Evolutionary conservation across 768 basidiomycete genomes (phyloP).

Genomic region (Chalciporus chontae): DNA sequence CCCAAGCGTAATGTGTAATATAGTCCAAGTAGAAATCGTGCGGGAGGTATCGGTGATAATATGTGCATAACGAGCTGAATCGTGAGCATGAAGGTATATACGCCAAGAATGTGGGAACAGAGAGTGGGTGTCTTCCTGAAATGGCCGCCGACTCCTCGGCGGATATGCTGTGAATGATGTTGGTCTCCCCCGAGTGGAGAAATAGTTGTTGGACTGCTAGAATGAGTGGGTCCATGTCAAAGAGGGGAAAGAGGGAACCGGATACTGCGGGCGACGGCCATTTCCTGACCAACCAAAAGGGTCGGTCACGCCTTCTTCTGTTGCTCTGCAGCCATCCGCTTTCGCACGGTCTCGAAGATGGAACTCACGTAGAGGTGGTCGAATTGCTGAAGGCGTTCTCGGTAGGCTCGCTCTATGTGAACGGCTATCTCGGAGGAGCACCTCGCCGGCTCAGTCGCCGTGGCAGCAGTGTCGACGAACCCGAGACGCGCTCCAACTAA

Average conservation of each 20-base stretch:
- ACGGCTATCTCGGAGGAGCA: constrained; percentile 24
- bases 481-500: constrained; percentile 27
- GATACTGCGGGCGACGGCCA: constrained; percentile 6
- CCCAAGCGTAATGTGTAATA: neutral
- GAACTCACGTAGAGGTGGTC: constrained; percentile 33
- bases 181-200: constrained; percentile 1
- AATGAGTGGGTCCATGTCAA: neutral
- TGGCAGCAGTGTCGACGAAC: constrained; percentile 20
- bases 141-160: neutral
- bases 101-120: constrained; percentile 7
- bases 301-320: constrained; percentile 25
- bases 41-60: no score
- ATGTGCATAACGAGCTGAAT: constrained; percentile 1
- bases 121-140: constrained; percentile 6
- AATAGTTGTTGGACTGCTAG: constrained; percentile 13
- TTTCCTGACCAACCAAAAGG: constrained; percentile 6
- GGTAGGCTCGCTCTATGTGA: constrained; percentile 27
- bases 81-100: constrained; percentile 8
- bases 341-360: constrained; percentile 30
- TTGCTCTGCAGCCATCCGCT: constrained; percentile 30
- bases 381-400: constrained; percentile 30
- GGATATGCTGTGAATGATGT: neutral
- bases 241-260: constrained; percentile 2
- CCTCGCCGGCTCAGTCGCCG: constrained; percentile 19
- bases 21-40: neutral